These are phyloP conservation scores for Curvularia hawaiiensis DNA, from an alignment of 2,329 filamentous ascomycete species.

Conservation along the genomic window DNA sequence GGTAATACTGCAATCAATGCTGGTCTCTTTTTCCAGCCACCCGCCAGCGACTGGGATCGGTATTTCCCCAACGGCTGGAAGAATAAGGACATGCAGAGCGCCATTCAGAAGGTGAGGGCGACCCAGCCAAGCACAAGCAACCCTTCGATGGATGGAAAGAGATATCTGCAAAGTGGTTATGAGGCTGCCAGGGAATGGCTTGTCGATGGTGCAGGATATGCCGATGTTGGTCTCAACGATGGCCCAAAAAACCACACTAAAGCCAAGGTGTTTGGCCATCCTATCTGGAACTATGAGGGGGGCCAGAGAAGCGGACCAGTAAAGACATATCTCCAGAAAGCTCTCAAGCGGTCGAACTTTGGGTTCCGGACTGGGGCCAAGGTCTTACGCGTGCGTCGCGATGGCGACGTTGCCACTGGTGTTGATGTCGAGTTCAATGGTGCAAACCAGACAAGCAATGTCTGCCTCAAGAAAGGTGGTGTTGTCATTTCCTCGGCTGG, in stretches of 20 bases:
- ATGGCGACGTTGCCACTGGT: constrained; percentile 49
- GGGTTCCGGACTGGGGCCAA: constrained; percentile 50
- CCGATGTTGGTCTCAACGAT: constrained; percentile 56
- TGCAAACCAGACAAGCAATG: constrained; percentile 34
- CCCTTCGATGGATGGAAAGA: constrained; percentile 53
- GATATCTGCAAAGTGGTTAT: constrained; percentile 57
- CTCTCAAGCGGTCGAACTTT: constrained; percentile 46
- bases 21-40: constrained; percentile 60
- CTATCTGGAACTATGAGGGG: constrained; percentile 55
- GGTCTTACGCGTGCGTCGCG: constrained; percentile 54
- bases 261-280: constrained; percentile 55
- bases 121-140: constrained; percentile 53
- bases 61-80: constrained; percentile 60
- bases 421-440: constrained; percentile 48
- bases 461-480: constrained; percentile 35
- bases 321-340: constrained; percentile 57
- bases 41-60: constrained; percentile 58
- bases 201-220: constrained; percentile 55
- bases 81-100: constrained; percentile 54
- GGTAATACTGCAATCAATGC: constrained; percentile 61
- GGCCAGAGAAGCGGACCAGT: constrained; percentile 58
- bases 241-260: constrained; percentile 51
- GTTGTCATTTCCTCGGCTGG: constrained; percentile 41
- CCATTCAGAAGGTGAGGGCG: constrained; percentile 52
- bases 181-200: constrained; percentile 57